Conservation (phyloP, 176 grass and related monocot genomes). For the Zoysia pacifica region DNA sequence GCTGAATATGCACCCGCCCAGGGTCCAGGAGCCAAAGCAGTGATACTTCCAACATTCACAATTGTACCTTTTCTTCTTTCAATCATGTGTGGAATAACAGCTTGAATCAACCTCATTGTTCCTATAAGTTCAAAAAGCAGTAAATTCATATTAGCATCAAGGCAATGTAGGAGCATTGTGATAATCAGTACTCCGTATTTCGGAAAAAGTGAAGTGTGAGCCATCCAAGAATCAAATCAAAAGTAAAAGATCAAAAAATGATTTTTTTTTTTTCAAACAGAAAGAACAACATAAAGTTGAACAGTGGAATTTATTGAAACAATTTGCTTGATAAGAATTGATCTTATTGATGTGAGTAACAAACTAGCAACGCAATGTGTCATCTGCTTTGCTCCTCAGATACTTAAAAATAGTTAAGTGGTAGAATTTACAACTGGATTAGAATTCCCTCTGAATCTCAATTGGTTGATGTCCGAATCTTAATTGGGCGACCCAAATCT, state of each 20-base stretch:
- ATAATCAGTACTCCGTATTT: background rate
- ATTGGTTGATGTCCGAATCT: background rate
- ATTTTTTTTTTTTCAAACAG: background rate
- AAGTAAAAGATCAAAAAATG: background rate
- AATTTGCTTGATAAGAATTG: background rate
- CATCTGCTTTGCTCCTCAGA: background rate
- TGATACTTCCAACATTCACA: slow-evolving; percentile 85
- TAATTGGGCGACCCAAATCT: background rate
- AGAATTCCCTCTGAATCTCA: background rate
- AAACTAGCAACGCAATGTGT: slow-evolving; percentile 1
- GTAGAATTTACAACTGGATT: background rate
- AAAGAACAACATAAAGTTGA: background rate
- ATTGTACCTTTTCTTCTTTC: slow-evolving; percentile 73
- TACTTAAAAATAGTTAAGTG: background rate
- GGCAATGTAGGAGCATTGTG: background rate
- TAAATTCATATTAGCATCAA: background rate
- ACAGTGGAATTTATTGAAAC: background rate
- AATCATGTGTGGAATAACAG: slow-evolving; percentile 87
- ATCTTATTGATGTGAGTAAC: background rate
- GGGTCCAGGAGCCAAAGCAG: slow-evolving; percentile 84
- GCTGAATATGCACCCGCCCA: slow-evolving; percentile 95
- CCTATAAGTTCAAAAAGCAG: slow-evolving; percentile 36
- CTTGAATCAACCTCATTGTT: slow-evolving; percentile 86
- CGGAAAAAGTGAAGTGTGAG: background rate
- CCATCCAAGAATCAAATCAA: slow-evolving; percentile 6